Base-by-base conservation (phyloP, 768 basidiomycete genomes). In the Mycena vitilis region DNA sequence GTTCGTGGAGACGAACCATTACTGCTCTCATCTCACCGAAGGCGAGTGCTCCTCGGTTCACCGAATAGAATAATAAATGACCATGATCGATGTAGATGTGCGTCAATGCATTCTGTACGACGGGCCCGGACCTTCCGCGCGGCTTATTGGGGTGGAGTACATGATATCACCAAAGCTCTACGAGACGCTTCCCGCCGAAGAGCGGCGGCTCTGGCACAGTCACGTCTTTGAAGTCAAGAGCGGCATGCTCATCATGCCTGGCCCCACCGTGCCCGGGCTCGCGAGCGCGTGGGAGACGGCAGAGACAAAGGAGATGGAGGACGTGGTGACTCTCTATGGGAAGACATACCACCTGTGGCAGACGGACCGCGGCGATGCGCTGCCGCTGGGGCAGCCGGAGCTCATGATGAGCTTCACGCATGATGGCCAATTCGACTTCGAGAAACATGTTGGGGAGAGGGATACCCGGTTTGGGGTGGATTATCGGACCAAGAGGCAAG, bases 71-170 rank as follows among this genome's bases (percentile, higher is more conserved):
- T 8, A 15, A 23, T n/a, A n/a, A 48, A 30, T 30, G 30, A 30
- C 30, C 30, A 45, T 25, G 30, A 25, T 23, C 15, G 6, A 7
- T n/a, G 30, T 5, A 68, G 67, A 68, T 22, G 60, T 71, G 20
- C 64, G 72, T 53, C 79, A 84, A 74, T 86, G 84, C 68, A 70
- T 84, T 53, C 80, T 85, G 51, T 84, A 84, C 64, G 84, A 85
- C 73, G 78, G 77, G 0, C 79, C 81, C 52, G 74, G 78, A 45
- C 77, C 80, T 16, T 77, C 81, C 47, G 86, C 86, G 6, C 79
- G 83, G 48, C 75, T 87, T 55, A 86, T 88, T 60, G 86, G 86
- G 23, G 83, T 88, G 49, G 86, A 87, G 72, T 88, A 88, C 68
- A 80, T 87, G 61, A 76, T 87, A 16, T 78, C 80, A 10, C 84